phyloP scores from a whole-genome alignment of 768 basidiomycete genomes.

The Daedalea quercina region DNA sequence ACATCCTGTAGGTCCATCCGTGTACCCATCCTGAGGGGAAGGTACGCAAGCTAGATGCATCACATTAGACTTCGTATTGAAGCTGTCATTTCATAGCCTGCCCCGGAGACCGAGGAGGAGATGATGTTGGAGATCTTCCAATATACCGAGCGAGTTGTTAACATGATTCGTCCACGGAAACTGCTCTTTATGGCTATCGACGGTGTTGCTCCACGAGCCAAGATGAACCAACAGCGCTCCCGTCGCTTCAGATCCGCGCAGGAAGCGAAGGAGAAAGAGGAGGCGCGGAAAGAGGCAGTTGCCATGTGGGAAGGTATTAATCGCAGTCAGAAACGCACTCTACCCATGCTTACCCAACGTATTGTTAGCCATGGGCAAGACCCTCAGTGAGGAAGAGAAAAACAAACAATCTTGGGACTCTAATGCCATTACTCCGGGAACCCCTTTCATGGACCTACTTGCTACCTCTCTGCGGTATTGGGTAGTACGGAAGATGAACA shows the following conservation, averaged over 20 bases:
- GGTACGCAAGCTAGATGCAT: constrained; percentile 32
- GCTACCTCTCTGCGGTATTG: constrained; percentile 89
- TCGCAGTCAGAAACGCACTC: not conserved
- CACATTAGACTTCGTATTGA: not conserved
- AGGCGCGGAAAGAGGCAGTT: constrained; percentile 77
- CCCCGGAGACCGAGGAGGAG: constrained; percentile 96
- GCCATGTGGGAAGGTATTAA: constrained; percentile 78
- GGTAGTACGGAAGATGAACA: constrained; percentile 93
- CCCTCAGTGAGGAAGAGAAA: constrained; percentile 72
- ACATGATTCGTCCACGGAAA: constrained; percentile 93
- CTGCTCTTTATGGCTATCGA: constrained; percentile 98
- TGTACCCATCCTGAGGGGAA: constrained; percentile 99
- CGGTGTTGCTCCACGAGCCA: constrained; percentile 95
- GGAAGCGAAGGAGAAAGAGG: constrained; percentile 92
- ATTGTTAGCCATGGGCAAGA: constrained; percentile 83
- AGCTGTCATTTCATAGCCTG: constrained; percentile 15
- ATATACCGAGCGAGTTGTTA: constrained; percentile 95
- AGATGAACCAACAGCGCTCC: constrained; percentile 99
- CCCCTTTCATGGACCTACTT: constrained; percentile 95
- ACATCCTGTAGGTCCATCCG: constrained; percentile 73
- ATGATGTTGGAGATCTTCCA: constrained; percentile 99
- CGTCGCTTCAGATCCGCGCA: constrained; percentile 92
- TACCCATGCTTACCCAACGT: not conserved
- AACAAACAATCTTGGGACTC: constrained; percentile 91
- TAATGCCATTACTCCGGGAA: constrained; percentile 98